phyloP scores from a whole-genome alignment of 192 early-diverging fungal species.

The Coemansia sp. region DNA sequence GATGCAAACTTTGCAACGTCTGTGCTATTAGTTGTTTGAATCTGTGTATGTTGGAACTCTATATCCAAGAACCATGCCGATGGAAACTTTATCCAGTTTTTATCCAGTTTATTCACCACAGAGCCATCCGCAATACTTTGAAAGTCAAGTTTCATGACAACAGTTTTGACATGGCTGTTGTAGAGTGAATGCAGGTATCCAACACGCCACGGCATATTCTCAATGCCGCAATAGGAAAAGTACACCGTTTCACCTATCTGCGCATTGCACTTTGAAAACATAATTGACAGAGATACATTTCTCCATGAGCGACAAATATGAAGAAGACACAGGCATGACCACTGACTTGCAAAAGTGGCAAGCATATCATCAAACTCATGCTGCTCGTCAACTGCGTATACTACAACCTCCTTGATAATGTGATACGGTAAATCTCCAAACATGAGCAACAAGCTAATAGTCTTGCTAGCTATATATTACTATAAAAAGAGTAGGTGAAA shows the following conservation, averaged over 20 bases:
- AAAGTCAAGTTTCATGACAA: background rate
- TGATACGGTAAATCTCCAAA: background rate
- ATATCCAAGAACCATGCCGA: background rate
- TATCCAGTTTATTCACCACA: background rate
- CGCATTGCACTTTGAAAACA: background rate
- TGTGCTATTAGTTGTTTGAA: background rate
- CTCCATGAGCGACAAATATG: background rate
- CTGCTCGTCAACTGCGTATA: background rate
- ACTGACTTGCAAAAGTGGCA: background rate
- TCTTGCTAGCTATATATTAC: too few species aligned
- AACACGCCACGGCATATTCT: background rate
- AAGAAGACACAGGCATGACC: background rate
- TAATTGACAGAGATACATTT: background rate
- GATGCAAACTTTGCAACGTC: background rate
- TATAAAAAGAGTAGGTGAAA: too few species aligned
- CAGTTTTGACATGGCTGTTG: background rate
- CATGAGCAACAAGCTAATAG: too few species aligned
- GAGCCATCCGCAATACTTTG: background rate
- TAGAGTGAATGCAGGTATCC: background rate
- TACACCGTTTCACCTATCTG: background rate
- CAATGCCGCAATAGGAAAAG: background rate
- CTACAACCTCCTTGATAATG: background rate
- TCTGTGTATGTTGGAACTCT: background rate
- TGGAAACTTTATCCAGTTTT: background rate
- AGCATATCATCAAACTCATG: slow-evolving; percentile 1